phyloP scores from a whole-genome alignment of 345 rosid genomes.

The Clausena lansium region DNA sequence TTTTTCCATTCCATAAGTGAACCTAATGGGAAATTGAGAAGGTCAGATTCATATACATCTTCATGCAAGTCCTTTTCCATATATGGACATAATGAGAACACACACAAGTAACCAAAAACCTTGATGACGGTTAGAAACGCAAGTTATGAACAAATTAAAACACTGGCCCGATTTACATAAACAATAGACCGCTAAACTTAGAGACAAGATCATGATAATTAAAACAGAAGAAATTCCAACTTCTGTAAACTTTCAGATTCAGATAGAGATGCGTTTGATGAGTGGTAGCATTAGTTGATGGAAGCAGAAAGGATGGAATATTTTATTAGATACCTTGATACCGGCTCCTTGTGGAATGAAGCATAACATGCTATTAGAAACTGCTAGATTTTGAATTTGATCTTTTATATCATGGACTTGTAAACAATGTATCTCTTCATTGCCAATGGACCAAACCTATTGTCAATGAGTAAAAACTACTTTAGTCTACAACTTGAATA shows the following conservation, averaged over 20 bases:
- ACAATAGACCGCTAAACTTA: neutral
- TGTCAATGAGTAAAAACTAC: constrained; percentile 1
- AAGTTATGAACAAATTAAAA: neutral
- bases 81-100: neutral
- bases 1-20: constrained; percentile 61
- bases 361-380: constrained; percentile 46
- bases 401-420: constrained; percentile 72
- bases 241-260: neutral
- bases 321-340: constrained; percentile 44
- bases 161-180: neutral
- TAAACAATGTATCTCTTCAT: constrained; percentile 34
- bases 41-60: neutral
- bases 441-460: constrained; percentile 56
- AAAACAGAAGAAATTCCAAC: constrained; percentile 1
- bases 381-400: constrained; percentile 54
- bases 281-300: neutral
- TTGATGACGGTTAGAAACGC: neutral
- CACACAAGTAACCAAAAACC: neutral
- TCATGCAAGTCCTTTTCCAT: neutral
- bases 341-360: constrained; percentile 75
- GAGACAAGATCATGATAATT: neutral
- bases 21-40: constrained; percentile 31
- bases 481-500: neutral
- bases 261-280: neutral
- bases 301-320: neutral